Evolutionary conservation across 73 alveolate genomes (phyloP).

Genomic region (Tetrahymena malaccensis): DNA sequence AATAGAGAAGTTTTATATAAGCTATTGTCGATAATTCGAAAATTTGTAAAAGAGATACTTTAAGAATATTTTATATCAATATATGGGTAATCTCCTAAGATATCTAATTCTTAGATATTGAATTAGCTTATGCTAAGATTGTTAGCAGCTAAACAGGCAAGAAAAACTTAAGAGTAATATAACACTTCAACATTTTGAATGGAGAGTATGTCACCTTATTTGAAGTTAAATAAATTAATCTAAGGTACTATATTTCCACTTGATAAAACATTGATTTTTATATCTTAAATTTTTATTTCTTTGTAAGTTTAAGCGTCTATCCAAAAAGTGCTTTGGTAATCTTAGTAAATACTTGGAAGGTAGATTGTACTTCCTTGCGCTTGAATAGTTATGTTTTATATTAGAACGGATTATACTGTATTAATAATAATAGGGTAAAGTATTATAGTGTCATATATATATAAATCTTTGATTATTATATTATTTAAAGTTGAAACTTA

Average conservation of each 20-base stretch:
- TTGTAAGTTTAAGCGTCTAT: background rate
- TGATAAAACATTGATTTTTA: background rate
- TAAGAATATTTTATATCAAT: background rate
- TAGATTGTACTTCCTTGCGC: background rate
- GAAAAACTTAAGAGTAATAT: background rate
- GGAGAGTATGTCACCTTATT: too few relatives aligned
- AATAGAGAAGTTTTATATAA: background rate
- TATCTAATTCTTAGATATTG: background rate
- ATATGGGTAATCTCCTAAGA: background rate
- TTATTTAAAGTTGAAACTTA: background rate
- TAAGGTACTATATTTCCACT: background rate
- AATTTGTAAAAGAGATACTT: background rate
- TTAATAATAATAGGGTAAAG: background rate
- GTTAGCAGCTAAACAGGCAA: background rate
- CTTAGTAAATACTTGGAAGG: background rate
- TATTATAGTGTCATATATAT: background rate
- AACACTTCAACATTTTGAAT: background rate
- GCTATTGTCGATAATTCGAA: background rate
- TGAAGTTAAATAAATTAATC: background rate
- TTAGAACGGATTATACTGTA: background rate
- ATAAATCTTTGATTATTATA: background rate
- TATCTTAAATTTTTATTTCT: background rate
- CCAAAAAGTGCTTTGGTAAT: background rate
- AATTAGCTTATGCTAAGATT: too few relatives aligned
- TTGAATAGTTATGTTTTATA: background rate